These are phyloP conservation scores for Saccharum officinarum DNA, from an alignment of 176 grass and related monocot genomes.

Conservation along the genomic window DNA sequence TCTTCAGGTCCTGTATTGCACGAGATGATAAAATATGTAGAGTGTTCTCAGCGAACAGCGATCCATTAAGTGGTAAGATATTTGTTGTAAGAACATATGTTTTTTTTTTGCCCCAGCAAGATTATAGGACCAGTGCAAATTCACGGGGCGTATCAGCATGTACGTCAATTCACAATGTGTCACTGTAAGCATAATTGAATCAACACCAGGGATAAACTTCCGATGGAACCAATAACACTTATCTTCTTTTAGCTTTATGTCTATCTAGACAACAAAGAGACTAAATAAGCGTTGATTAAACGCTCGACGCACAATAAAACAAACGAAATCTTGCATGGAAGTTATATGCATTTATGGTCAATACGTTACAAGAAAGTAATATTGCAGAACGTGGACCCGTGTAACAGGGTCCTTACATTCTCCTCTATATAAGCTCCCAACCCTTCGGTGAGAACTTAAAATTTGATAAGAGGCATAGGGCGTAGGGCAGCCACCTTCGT, in stretches of 20 bases:
- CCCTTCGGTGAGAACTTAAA: slow-evolving; percentile 67
- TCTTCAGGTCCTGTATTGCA: neutral
- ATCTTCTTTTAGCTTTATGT: neutral
- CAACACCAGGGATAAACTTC: neutral
- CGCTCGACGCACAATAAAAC: neutral
- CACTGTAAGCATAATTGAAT: neutral
- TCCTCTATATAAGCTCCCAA: slow-evolving; percentile 35
- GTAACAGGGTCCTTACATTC: neutral
- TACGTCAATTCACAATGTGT: neutral
- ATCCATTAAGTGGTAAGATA: neutral
- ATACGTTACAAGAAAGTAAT: slow-evolving; percentile 14
- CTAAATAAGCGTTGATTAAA: neutral
- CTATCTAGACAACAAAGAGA: neutral
- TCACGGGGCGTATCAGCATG: neutral
- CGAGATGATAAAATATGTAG: neutral
- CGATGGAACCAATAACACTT: neutral
- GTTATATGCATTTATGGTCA: slow-evolving; percentile 23
- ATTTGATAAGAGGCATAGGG: slow-evolving; percentile 37
- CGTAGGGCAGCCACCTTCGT: slow-evolving; percentile 68
- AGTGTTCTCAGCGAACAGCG: neutral
- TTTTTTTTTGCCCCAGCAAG: neutral
- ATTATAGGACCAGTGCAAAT: neutral
- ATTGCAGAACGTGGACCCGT: neutral
- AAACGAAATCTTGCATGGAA: neutral
- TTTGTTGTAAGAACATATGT: neutral